phyloP scores from a whole-genome alignment of 179 eudicot species.

The Drosera spatulata region DNA sequence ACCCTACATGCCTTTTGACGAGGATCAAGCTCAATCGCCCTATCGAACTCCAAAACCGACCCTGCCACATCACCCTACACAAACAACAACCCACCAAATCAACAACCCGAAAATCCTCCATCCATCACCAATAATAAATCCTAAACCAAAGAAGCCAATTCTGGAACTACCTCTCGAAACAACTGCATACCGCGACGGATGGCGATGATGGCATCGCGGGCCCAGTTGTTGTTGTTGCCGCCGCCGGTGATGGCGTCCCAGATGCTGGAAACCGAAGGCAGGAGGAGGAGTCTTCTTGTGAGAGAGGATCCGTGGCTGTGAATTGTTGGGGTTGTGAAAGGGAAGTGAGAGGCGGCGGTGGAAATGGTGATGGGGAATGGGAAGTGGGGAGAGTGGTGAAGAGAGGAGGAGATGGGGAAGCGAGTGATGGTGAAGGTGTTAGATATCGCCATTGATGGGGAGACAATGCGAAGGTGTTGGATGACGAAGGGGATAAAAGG shows the following conservation, averaged over 20 bases:
- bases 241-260: slow-evolving; percentile 74
- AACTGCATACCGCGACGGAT: slow-evolving; percentile 71
- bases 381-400: slow-evolving; percentile 6
- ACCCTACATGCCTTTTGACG: slow-evolving; percentile 90
- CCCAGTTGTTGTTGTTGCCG: slow-evolving; percentile 3
- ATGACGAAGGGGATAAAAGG: too few relatives aligned
- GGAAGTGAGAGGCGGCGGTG: slow-evolving; percentile 11
- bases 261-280: slow-evolving; percentile 48
- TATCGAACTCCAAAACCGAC: slow-evolving; percentile 71
- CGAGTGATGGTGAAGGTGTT: slow-evolving; percentile 8
- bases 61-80: slow-evolving; percentile 82
- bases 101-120: not conserved
- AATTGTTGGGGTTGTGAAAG: slow-evolving; percentile 7
- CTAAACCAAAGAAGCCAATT: not conserved
- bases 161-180: slow-evolving; percentile 42
- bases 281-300: slow-evolving; percentile 30
- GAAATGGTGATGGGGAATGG: slow-evolving; percentile 10
- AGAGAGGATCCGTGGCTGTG: slow-evolving; percentile 10
- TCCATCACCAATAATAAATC: too few relatives aligned
- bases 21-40: slow-evolving; percentile 81
- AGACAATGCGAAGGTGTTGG: not conserved
- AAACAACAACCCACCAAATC: not conserved
- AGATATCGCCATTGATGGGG: slow-evolving; percentile 11
- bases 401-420: slow-evolving; percentile 7
- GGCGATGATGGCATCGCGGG: slow-evolving; percentile 48